Conservation (phyloP, 768 basidiomycete species). For the Suillus discolor region DNA sequence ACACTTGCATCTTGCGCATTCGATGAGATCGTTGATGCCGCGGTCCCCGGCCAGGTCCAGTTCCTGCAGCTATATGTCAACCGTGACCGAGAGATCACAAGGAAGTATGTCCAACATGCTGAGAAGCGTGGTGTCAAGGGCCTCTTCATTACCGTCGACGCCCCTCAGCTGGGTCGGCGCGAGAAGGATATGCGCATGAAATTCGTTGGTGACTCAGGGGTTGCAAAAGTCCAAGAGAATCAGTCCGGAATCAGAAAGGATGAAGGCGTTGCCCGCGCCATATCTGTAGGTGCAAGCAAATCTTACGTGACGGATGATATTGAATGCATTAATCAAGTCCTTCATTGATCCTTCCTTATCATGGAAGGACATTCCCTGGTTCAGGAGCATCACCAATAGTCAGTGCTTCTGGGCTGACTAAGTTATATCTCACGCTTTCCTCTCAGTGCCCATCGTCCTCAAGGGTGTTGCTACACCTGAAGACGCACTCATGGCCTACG, state of each 20-base stretch:
- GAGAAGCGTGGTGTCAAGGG: conserved; percentile 90
- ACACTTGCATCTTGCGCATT: conserved; percentile 95
- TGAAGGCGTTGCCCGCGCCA: conserved; percentile 93
- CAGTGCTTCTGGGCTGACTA: not conserved
- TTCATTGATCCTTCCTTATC: conserved; percentile 93
- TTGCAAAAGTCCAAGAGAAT: conserved; percentile 40
- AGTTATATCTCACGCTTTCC: conserved; percentile 2
- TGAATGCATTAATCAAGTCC: conserved; percentile 51
- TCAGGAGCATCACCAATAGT: conserved; percentile 77
- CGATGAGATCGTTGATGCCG: conserved; percentile 91
- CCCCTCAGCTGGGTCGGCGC: conserved; percentile 91
- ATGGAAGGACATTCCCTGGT: conserved; percentile 72
- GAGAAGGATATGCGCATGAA: conserved; percentile 98
- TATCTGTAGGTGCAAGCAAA: conserved; percentile 59
- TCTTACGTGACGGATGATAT: not conserved
- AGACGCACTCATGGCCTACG: conserved; percentile 87
- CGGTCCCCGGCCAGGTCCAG: conserved; percentile 75
- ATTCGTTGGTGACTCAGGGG: conserved; percentile 59
- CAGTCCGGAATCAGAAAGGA: conserved; percentile 68
- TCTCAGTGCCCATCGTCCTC: conserved; percentile 78
- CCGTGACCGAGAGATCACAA: conserved; percentile 83
- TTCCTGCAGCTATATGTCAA: conserved; percentile 94
- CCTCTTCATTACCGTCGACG: conserved; percentile 97
- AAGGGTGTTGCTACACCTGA: conserved; percentile 68
- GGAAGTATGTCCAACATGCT: conserved; percentile 86